Percentiles rank a stretch among this genome's conserved stretches.
Evolutionary conservation across 2,329 filamentous ascomycete species (phyloP).

Genomic region (Aureobasidium pullulans): DNA sequence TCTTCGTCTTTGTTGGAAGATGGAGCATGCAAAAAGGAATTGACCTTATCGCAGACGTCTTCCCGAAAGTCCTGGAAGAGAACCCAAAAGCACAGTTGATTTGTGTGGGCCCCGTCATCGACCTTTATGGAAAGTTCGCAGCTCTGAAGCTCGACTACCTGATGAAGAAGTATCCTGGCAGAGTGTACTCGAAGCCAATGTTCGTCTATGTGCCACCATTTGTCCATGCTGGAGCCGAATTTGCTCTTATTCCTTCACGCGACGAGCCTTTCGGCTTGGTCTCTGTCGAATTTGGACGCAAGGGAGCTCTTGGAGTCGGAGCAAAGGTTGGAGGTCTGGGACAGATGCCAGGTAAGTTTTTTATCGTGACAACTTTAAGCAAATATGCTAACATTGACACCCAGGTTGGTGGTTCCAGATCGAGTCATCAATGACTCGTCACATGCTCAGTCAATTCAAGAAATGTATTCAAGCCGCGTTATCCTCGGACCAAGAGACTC

Average conservation of each 20-base stretch:
- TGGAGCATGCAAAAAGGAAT: slow-evolving; percentile 65
- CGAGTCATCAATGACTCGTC: slow-evolving; percentile 46
- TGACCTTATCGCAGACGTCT: slow-evolving; percentile 61
- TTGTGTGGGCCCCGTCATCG: slow-evolving; percentile 59
- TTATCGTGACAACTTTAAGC: background rate
- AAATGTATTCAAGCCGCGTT: slow-evolving; percentile 54
- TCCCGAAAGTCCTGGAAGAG: slow-evolving; percentile 55
- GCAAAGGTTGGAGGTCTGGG: slow-evolving; percentile 50
- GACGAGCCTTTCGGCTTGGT: slow-evolving; percentile 64
- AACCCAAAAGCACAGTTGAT: slow-evolving; percentile 55
- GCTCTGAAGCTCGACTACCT: slow-evolving; percentile 56
- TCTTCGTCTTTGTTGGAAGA: slow-evolving; percentile 61
- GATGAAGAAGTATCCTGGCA: slow-evolving; percentile 57
- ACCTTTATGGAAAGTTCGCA: slow-evolving; percentile 61
- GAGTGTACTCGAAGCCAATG: slow-evolving; percentile 60
- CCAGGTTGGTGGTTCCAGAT: background rate
- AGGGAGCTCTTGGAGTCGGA: slow-evolving; percentile 61
- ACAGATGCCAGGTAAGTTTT: background rate
- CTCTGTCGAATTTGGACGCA: slow-evolving; percentile 61
- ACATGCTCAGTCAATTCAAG: slow-evolving; percentile 59
- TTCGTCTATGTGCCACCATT: slow-evolving; percentile 59
- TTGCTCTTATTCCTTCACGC: slow-evolving; percentile 59
- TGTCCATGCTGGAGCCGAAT: slow-evolving; percentile 61
- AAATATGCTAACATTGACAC: no score
- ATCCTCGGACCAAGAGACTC: slow-evolving; percentile 47